Evolutionary conservation across 345 rosid genomes (phyloP), one percentile per base, ranked within the genome.

Genomic region (Aquilaria malaccensis): DNA sequence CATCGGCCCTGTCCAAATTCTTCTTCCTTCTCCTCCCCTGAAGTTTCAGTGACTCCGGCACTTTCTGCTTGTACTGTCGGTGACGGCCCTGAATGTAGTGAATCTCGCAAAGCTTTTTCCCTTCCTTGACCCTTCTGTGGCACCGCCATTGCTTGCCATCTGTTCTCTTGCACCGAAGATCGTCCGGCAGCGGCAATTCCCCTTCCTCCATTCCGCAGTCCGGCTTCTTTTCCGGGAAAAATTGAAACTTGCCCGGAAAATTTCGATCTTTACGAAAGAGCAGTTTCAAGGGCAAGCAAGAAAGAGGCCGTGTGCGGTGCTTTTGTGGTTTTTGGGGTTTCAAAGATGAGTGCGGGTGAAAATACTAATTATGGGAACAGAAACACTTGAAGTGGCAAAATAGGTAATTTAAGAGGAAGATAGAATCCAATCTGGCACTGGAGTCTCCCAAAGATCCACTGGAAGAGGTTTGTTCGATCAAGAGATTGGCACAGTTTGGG

Each of bases 131-230:
- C n/a, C 80, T 82, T 54, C 89, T 72, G 64, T 67, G 72, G 83
- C 99, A 94, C 76, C 99, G 75, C 99, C 99, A 90, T 74, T 82
- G 82, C 77, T 87, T 75, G 10, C 99, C 97, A 64, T 94, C 99
- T 6, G 95, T 90, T 60, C 99, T 74, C 58, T 86, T 86, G 62
- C 99, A 94, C 59, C 97, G 89, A 33, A 84, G 81, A 72, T 88
- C 82, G 71, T 94, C 96, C 15, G 97, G 92, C 50, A 83, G 67
- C 12, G 71, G 43, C 52, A 60, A 76, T 30, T 73, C 85, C 33
- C 50, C 81, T 67, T 67, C 79, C 81, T 79, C 72, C 82, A 78
- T 78, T 76, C 57, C 52, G 13, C 70, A 22, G 52, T 37, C 57
- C 11, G 29, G 55, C 45, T 4, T 13, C 69, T 72, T 58, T 64